Conservation (phyloP, 2,329 filamentous ascomycete genomes). For the Fusarium haematococcum region DNA sequence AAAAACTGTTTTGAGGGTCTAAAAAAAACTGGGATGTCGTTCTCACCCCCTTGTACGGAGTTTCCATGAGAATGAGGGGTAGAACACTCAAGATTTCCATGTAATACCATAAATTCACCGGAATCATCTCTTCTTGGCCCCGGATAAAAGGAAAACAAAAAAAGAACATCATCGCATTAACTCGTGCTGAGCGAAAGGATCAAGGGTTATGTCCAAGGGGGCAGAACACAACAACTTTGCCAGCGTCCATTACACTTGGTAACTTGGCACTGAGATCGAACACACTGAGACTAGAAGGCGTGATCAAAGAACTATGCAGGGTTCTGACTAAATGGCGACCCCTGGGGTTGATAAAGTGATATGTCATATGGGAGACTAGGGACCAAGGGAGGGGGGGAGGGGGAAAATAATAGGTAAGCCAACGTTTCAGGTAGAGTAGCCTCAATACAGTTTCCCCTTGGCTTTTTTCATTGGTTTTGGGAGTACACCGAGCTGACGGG, state of each 20-base stretch:
- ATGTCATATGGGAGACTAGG: background rate
- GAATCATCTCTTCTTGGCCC: rapidly evolving
- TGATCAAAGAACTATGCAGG: background rate
- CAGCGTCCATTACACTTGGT: background rate
- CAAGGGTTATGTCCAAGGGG: background rate
- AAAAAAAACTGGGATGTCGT: background rate
- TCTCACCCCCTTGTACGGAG: background rate
- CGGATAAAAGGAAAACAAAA: background rate
- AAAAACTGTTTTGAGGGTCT: background rate
- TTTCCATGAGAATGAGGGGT: background rate
- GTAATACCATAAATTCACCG: rapidly evolving
- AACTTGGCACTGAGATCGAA: background rate
- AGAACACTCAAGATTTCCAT: background rate
- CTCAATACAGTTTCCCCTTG: background rate
- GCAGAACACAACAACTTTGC: background rate
- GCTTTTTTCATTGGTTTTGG: background rate
- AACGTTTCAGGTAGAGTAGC: background rate
- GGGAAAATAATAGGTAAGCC: background rate
- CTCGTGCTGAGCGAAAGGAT: background rate
- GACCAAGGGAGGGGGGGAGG: background rate
- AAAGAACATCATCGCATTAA: background rate
- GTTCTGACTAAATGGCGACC: background rate
- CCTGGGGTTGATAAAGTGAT: background rate
- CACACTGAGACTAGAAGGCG: rapidly evolving
- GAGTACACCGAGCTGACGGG: background rate